A percentile compares a stretch with the other conserved stretches of the same genome.
Evolutionary conservation across 345 rosid species (phyloP).

Genomic region (Populus simonii): DNA sequence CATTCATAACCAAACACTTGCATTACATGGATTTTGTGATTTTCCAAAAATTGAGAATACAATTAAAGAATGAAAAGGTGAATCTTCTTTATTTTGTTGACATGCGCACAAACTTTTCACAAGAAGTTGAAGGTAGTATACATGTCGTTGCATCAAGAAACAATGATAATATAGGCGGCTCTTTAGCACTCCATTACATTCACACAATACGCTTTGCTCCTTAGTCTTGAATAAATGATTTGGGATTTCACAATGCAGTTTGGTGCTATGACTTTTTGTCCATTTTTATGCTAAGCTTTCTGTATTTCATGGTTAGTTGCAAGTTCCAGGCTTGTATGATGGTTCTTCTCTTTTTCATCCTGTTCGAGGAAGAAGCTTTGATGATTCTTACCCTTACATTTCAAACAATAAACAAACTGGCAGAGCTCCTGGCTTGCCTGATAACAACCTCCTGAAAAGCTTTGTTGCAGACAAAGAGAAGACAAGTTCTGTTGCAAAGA

Average conservation of each 20-base stretch:
- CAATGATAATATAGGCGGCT: background rate
- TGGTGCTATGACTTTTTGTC: background rate
- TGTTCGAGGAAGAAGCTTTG: conserved; percentile 73
- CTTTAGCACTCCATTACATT: background rate
- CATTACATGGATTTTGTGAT: background rate
- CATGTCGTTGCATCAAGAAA: background rate
- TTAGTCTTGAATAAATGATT: background rate
- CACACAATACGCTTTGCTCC: background rate
- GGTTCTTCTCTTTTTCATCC: conserved; percentile 59
- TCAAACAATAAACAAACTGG: conserved; percentile 57
- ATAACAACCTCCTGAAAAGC: conserved; percentile 60
- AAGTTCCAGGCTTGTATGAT: conserved; percentile 56
- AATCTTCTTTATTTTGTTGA: background rate
- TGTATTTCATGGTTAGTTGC: conserved; percentile 45
- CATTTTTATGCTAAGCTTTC: background rate
- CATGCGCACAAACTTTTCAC: background rate
- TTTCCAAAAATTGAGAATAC: background rate
- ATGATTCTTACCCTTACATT: conserved; percentile 65
- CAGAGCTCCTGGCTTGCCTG: conserved; percentile 62
- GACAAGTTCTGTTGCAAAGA: conserved; percentile 87
- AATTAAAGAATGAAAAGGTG: background rate
- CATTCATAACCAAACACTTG: background rate
- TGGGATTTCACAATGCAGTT: background rate
- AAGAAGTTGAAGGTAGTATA: background rate
- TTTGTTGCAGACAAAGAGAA: conserved; percentile 83